A percentile compares a stretch with the other conserved stretches of the same genome.
Evolutionary conservation across 1,139 yeast species (phyloP).

Genomic region (Pichia sp.): DNA sequence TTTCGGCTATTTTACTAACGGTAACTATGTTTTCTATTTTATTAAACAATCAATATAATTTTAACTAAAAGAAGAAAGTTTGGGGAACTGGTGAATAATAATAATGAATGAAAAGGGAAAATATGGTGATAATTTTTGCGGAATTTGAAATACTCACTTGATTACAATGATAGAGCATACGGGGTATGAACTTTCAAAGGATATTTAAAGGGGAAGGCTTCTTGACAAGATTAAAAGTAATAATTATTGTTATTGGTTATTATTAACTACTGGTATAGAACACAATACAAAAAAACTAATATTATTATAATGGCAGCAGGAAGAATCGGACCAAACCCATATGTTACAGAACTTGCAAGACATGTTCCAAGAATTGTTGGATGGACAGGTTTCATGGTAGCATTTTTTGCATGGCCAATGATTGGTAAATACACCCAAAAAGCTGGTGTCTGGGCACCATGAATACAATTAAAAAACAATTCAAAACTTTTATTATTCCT

Average conservation of each 20-base stretch:
- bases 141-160: background rate
- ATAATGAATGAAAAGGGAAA: background rate
- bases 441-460: conserved; percentile 21
- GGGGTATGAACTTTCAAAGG: background rate
- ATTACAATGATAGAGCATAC: background rate
- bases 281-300: background rate
- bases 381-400: conserved; percentile 21
- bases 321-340: conserved; percentile 29
- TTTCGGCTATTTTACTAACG: no score
- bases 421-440: conserved; percentile 16
- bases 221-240: background rate
- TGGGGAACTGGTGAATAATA: no score
- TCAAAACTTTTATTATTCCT: no score
- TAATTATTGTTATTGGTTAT: background rate
- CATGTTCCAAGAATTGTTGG: conserved; percentile 21
- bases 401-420: conserved; percentile 26
- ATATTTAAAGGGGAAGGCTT: background rate
- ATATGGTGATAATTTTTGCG: background rate
- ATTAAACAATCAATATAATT: no score
- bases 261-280: background rate
- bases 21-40: no score
- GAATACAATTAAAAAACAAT: background rate
- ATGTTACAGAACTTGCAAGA: conserved; percentile 17
- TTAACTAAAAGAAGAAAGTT: no score
- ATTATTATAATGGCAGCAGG: conserved; percentile 15